Percentiles rank a stretch among this genome's conserved stretches.
These are phyloP conservation scores for Puccinia sorghi DNA, from an alignment of 1,284 basidiomycete species.

Conservation along the genomic window DNA sequence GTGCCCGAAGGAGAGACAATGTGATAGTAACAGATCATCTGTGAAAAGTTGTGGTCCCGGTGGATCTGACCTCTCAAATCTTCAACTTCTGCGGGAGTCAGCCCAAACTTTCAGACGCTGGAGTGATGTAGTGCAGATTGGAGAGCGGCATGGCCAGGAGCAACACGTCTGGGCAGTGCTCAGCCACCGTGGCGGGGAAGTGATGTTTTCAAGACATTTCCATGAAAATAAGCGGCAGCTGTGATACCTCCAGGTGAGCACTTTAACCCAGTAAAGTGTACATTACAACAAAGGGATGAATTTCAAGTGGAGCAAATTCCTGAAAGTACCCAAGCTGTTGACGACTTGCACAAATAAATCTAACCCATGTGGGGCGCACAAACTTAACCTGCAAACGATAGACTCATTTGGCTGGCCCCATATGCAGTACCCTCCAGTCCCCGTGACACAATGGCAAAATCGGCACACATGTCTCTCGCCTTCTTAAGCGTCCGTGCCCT, in stretches of 20 bases:
- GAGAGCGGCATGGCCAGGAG: no score
- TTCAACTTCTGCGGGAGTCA: no score
- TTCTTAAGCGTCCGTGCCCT: constrained; percentile 47
- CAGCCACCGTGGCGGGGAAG: no score
- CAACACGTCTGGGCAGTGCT: no score
- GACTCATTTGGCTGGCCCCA: constrained; percentile 40
- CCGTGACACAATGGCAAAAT: constrained; percentile 41
- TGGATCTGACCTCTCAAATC: no score
- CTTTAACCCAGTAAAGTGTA: not conserved
- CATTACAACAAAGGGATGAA: not conserved
- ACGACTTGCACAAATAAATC: not conserved
- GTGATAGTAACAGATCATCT: no score
- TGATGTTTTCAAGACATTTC: no score
- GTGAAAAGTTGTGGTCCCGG: no score
- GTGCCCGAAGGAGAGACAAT: no score
- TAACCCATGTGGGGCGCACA: not conserved
- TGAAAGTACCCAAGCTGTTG: not conserved
- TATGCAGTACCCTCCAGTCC: constrained; percentile 42
- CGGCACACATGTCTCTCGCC: constrained; percentile 35
- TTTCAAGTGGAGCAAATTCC: not conserved
- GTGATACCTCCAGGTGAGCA: no score
- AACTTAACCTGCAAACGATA: constrained; percentile 35
- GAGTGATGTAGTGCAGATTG: not conserved
- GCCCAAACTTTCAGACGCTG: not conserved
- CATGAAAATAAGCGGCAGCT: no score